A percentile compares a stretch with the other conserved stretches of the same genome.
Conservation (phyloP, 768 basidiomycete genomes). For the Leccinum subgranulosum region DNA sequence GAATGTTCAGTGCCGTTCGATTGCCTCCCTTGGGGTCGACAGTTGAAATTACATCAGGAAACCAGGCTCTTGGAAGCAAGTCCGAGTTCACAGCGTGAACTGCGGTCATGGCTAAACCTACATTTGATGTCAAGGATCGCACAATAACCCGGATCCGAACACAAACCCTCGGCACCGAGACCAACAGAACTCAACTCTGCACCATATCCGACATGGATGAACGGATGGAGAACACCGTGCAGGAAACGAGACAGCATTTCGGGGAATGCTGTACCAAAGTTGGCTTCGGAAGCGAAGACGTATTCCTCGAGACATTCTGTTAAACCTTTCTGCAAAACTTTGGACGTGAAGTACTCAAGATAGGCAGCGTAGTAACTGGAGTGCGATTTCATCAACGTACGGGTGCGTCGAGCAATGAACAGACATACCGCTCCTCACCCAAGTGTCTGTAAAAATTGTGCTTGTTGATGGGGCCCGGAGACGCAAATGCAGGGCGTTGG, state of each 20-base stretch:
- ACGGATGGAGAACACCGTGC: constrained; percentile 56
- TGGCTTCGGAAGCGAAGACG: constrained; percentile 50
- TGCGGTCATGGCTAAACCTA: constrained; percentile 57
- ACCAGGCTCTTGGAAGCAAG: constrained; percentile 22
- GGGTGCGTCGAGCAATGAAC: not conserved
- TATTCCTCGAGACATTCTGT: constrained; percentile 49
- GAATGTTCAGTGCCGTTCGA: constrained; percentile 43
- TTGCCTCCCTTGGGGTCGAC: constrained; percentile 10
- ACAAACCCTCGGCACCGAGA: constrained; percentile 57
- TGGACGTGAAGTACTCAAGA: constrained; percentile 49
- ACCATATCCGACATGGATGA: constrained; percentile 64
- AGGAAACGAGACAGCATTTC: constrained; percentile 57
- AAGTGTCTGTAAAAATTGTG: constrained; percentile 55
- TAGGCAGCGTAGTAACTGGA: constrained; percentile 59
- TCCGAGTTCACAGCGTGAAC: constrained; percentile 18
- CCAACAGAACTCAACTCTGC: constrained; percentile 61
- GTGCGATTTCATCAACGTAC: not conserved
- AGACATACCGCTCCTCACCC: constrained; percentile 50
- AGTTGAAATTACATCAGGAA: constrained; percentile 16
- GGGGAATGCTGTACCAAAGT: constrained; percentile 28
- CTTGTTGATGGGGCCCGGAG: constrained; percentile 18
- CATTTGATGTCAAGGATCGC: constrained; percentile 21
- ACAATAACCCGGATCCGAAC: constrained; percentile 33
- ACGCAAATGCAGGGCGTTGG: constrained; percentile 34
- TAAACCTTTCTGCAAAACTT: constrained; percentile 41